These are phyloP conservation scores for Pseudoturritis turrita DNA, from an alignment of 345 rosid genomes.

Conservation along the genomic window DNA sequence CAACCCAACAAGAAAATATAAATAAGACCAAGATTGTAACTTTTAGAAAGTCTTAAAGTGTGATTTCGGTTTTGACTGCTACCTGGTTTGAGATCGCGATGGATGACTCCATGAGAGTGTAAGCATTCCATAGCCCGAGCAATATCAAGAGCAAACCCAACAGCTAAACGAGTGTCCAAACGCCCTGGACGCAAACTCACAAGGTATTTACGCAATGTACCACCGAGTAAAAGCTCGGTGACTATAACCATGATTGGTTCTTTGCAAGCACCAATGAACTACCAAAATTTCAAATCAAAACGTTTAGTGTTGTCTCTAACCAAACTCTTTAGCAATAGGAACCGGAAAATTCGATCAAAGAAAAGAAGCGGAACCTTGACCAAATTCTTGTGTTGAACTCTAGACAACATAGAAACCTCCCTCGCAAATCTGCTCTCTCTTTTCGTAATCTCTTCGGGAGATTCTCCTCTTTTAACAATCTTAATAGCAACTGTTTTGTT, in stretches of 20 bases:
- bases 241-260: constrained; percentile 95
- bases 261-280: constrained; percentile 98
- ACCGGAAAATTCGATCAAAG: not conserved
- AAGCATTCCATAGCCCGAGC: constrained; percentile 98
- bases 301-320: not conserved
- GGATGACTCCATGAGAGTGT: constrained; percentile 94
- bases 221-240: constrained; percentile 80
- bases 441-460: constrained; percentile 77
- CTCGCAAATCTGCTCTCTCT: constrained; percentile 75
- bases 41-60: not conserved
- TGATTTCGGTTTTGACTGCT: not conserved
- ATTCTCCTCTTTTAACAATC: constrained; percentile 71
- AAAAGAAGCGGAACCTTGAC: constrained; percentile 53
- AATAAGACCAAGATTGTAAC: not conserved
- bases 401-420: constrained; percentile 83
- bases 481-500: constrained; percentile 87
- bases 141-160: constrained; percentile 88
- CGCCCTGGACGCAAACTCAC: constrained; percentile 60
- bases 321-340: not conserved
- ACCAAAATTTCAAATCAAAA: constrained; percentile 6
- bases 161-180: constrained; percentile 62
- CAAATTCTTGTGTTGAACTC: constrained; percentile 84
- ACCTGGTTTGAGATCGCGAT: constrained; percentile 98
- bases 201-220: constrained; percentile 86
- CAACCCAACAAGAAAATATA: not conserved